A percentile compares a stretch with the other conserved stretches of the same genome.
Evolutionary conservation across 305 asterid genomes (phyloP).

Genomic region (Rubia occidens): DNA sequence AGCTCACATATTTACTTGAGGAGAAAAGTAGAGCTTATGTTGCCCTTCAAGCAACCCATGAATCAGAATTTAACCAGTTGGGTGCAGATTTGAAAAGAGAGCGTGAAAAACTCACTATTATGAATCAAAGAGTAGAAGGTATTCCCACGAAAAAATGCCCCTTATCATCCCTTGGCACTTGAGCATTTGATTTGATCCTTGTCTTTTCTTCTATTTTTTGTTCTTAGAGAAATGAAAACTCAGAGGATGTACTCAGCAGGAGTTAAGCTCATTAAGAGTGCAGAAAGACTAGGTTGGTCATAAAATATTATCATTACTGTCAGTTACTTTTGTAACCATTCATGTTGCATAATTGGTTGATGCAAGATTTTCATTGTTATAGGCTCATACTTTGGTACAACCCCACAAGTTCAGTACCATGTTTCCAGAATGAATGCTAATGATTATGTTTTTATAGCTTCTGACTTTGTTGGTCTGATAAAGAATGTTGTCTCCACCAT

Average conservation of each 20-base stretch:
- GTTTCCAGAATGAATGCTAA: too few species aligned
- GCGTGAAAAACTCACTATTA: constrained; percentile 31
- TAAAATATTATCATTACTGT: constrained; percentile 15
- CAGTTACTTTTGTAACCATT: constrained; percentile 8
- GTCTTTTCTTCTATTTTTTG: constrained; percentile 10
- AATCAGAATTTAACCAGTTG: constrained; percentile 55
- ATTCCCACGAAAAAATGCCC: constrained; percentile 3
- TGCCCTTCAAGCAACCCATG: constrained; percentile 55
- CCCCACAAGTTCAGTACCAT: too few species aligned
- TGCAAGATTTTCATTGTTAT: not conserved
- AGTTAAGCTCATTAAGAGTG: constrained; percentile 55
- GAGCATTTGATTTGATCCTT: constrained; percentile 31
- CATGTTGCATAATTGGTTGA: constrained; percentile 6
- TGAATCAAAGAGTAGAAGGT: constrained; percentile 66
- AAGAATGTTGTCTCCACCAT: constrained; percentile 21
- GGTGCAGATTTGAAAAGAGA: constrained; percentile 56
- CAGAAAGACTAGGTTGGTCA: constrained; percentile 64
- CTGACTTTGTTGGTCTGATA: constrained; percentile 17
- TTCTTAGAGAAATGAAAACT: constrained; percentile 79
- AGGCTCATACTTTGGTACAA: not conserved
- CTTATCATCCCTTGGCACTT: not conserved
- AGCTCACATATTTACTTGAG: constrained; percentile 58
- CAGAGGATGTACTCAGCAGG: constrained; percentile 56
- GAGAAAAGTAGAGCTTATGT: constrained; percentile 53
- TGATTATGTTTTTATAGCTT: not conserved